phyloP scores from a whole-genome alignment of 345 rosid genomes.

The Raphanus raphanistrum region DNA sequence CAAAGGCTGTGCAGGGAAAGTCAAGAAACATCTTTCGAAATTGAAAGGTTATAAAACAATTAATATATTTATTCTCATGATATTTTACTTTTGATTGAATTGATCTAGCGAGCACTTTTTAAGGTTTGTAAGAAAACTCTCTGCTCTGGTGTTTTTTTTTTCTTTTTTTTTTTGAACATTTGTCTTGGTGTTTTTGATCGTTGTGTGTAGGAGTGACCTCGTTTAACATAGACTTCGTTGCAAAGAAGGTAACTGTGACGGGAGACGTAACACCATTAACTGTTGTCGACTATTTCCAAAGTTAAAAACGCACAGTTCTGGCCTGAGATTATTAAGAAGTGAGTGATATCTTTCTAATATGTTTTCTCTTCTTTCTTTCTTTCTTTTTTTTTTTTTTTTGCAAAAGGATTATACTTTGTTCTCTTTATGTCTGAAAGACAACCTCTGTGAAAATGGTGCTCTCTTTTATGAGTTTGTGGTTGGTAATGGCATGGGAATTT shows the following conservation, averaged over 20 bases:
- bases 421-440: background rate
- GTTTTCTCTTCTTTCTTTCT: background rate
- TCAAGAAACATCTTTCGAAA: slow-evolving; percentile 86
- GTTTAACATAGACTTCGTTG: slow-evolving; percentile 74
- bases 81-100: background rate
- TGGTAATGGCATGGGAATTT: background rate
- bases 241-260: slow-evolving; percentile 83
- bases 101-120: background rate
- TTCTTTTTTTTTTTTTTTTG: background rate
- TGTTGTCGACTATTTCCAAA: slow-evolving; percentile 78
- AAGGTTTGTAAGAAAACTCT: background rate
- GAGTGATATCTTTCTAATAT: slow-evolving; percentile 1
- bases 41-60: slow-evolving; percentile 58
- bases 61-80: background rate
- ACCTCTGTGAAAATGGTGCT: background rate
- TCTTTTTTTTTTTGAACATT: too few relatives aligned
- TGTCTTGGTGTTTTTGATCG: slow-evolving; percentile 1
- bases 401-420: background rate
- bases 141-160: background rate
- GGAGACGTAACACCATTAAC: slow-evolving; percentile 80
- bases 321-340: slow-evolving; percentile 44
- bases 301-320: slow-evolving; percentile 89
- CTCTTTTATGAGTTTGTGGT: background rate
- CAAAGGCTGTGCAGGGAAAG: slow-evolving; percentile 89
- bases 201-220: slow-evolving; percentile 76